Evolutionary conservation across 306 rosid species (phyloP).

Genomic region (Trifolium fragiferum): DNA sequence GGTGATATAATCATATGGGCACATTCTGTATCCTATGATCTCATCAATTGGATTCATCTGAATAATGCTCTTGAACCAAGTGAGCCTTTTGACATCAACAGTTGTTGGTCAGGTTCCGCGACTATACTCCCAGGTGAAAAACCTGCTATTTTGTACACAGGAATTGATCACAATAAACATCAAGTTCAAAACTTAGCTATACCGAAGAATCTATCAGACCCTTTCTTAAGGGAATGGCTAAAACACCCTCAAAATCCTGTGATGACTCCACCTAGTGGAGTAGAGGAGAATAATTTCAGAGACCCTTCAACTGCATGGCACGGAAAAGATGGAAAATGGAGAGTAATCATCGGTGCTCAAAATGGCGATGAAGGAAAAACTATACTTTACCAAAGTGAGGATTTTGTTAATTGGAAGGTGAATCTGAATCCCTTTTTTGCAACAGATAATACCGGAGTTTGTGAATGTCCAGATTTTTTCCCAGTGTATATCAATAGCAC

Average conservation of each 20-base stretch:
- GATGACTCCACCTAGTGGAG: constrained; percentile 48
- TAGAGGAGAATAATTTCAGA: constrained; percentile 52
- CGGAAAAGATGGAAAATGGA: constrained; percentile 58
- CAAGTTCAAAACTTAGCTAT: constrained; percentile 64
- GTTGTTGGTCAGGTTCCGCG: constrained; percentile 72
- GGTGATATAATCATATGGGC: constrained; percentile 63
- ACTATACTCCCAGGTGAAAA: constrained; percentile 51
- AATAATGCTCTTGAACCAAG: constrained; percentile 54
- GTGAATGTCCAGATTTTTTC: constrained; percentile 68
- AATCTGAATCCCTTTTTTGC: constrained; percentile 46
- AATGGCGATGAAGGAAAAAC: constrained; percentile 51
- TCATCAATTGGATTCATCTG: constrained; percentile 62
- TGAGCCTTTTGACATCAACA: constrained; percentile 54
- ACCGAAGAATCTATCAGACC: constrained; percentile 57
- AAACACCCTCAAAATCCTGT: constrained; percentile 62
- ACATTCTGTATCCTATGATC: constrained; percentile 65
- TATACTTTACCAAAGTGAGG: constrained; percentile 52
- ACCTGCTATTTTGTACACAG: constrained; percentile 61
- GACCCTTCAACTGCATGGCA: constrained; percentile 77
- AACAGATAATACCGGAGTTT: constrained; percentile 49
- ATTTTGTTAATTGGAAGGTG: constrained; percentile 55
- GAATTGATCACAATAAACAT: constrained; percentile 43
- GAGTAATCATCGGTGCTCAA: constrained; percentile 57
- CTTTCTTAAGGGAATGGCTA: constrained; percentile 58
- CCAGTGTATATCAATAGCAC: constrained; percentile 49